Evolutionary conservation across 1,284 basidiomycete genomes (phyloP).

Genomic region (Irpex lacteus): DNA sequence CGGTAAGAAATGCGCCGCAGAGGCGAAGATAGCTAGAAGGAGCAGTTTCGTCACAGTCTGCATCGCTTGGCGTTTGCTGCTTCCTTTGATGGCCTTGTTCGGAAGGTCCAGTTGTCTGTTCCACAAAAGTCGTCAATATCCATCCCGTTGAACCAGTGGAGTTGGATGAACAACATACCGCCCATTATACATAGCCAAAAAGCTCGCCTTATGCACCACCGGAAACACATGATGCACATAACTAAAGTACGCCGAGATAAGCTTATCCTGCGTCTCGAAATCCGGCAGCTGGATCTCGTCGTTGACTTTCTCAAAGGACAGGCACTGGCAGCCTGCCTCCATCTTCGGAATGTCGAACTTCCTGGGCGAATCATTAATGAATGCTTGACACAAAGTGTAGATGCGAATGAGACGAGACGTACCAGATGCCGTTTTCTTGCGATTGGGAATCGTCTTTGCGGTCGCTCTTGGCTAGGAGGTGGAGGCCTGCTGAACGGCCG

Average conservation of each 20-base stretch:
- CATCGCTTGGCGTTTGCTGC: slow-evolving; percentile 30
- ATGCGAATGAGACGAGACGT: slow-evolving; percentile 10
- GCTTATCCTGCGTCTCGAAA: slow-evolving; percentile 49
- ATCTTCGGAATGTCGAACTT: slow-evolving; percentile 73
- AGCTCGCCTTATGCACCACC: slow-evolving; percentile 68
- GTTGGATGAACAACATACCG: too few species aligned
- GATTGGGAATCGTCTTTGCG: slow-evolving; percentile 55
- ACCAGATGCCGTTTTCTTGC: slow-evolving; percentile 77
- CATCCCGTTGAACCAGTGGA: too few species aligned
- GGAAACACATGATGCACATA: slow-evolving; percentile 81
- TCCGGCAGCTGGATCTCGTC: slow-evolving; percentile 24
- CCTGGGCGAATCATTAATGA: slow-evolving; percentile 37
- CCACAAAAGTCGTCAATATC: not conserved
- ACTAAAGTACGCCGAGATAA: slow-evolving; percentile 75
- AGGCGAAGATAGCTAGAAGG: slow-evolving; percentile 75
- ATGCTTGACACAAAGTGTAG: too few species aligned
- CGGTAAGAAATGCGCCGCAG: slow-evolving; percentile 65
- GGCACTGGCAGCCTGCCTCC: slow-evolving; percentile 25
- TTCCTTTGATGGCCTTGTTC: slow-evolving; percentile 25
- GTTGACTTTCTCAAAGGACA: slow-evolving; percentile 50
- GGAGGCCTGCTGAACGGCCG: slow-evolving; percentile 71
- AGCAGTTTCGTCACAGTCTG: slow-evolving; percentile 70
- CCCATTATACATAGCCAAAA: slow-evolving; percentile 61
- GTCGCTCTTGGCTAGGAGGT: slow-evolving; percentile 65
- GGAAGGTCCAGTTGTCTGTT: slow-evolving; percentile 10